Base-by-base conservation (phyloP, 805 yeast genomes). In the Pichia pseudocactophila region DNA sequence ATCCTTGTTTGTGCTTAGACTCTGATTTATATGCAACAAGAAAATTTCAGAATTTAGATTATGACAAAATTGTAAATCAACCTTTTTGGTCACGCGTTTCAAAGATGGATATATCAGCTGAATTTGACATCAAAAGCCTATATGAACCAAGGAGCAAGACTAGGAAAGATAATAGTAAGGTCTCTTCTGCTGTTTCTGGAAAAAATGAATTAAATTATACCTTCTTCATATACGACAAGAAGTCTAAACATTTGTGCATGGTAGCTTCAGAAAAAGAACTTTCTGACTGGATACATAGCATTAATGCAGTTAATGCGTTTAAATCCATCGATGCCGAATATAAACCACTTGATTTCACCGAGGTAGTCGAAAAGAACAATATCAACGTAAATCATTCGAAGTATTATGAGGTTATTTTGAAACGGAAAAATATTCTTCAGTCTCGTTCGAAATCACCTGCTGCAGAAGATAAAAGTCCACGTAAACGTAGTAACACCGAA, bases 261-360 rank as follows among this genome's bases (percentile, higher is more conserved):
- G 75, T 78, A 12, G 59, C 55, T 7, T 61, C 62, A 18, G 55
- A 57, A n/a, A 58, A 59, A 18, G 84, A 78, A 33, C 61, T 72
- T 58, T 53, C 59, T n/a, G 71, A 72, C 18, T 82, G 89, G 89
- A 68, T 80, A 32, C 65, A 63, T 28, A 58, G 73, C 7, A 73
- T 78, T 51, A 78, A 78, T 49, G 70, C 74, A 7, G 68, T 78
- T 1, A 47, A 39, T 36, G 66, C 80, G 0, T 56, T 74, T 42
- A 68, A 67, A 30, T 59, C 70, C 1, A 59, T 45, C 45, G 63
- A 27, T 32, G 37, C 45, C 13, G 31, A 40, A 7, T 33, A 42
- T 51, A 52, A 48, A 44, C 22, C 56, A 52, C 44, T 51, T 25
- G 43, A 47, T 46, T 37, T 54, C 46, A 41, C 45, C 30, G 30